Evolutionary conservation across 192 early-diverging fungal species (phyloP).

Genomic region (Thamnidium elegans): DNA sequence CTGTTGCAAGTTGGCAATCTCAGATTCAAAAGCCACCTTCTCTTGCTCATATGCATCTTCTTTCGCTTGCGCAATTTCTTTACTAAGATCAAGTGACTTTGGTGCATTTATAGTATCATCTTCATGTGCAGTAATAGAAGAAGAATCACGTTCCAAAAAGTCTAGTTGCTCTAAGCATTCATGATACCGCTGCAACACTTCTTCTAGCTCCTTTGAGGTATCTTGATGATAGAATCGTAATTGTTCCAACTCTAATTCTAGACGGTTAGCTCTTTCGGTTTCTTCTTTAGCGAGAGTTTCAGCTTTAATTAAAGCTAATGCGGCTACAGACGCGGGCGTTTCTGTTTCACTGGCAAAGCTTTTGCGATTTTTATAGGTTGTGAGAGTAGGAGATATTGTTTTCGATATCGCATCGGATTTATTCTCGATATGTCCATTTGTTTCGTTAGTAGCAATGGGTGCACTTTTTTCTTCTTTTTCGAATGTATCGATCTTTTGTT

Average conservation of each 20-base stretch:
- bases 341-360: constrained; percentile 11
- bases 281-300: constrained; percentile 9
- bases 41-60: neutral
- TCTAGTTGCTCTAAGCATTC: constrained; percentile 18
- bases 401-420: neutral
- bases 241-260: constrained; percentile 9
- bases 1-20: no score
- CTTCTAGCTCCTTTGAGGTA: constrained; percentile 26
- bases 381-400: no score
- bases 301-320: constrained; percentile 11
- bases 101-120: neutral
- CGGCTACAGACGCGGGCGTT: constrained; percentile 8
- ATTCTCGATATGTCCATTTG: neutral
- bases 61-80: constrained; percentile 20
- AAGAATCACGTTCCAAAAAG: neutral
- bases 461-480: no score
- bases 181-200: constrained; percentile 20
- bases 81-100: neutral
- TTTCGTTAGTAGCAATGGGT: neutral
- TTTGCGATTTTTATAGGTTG: constrained; percentile 6
- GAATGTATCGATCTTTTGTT: no score
- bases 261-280: neutral
- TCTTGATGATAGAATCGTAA: constrained; percentile 10
- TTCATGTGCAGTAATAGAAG: neutral
- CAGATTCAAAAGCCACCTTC: no score